Percentiles rank a stretch among this genome's conserved stretches.
Evolutionary conservation across 2,329 filamentous ascomycete genomes (phyloP).

Genomic region (Talaromyces amestolkiae): DNA sequence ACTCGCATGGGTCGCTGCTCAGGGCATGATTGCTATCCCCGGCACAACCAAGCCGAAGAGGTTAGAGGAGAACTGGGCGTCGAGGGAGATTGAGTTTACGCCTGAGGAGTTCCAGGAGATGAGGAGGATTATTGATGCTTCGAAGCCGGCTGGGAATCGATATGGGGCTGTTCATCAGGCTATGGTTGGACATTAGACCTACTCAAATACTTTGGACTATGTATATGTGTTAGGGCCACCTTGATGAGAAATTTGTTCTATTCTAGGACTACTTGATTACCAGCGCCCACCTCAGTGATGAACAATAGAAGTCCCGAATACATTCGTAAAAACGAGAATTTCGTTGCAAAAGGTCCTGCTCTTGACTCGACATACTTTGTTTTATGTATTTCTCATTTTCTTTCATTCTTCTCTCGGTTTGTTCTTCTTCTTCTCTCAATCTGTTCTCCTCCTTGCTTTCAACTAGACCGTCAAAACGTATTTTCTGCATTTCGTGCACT

Average conservation of each 20-base stretch:
- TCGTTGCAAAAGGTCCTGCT: background rate
- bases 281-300: background rate
- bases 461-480: background rate
- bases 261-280: background rate
- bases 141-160: constrained; percentile 40
- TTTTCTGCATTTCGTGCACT: too few relatives aligned
- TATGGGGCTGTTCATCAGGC: constrained; percentile 24
- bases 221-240: background rate
- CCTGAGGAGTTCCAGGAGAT: constrained; percentile 43
- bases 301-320: background rate
- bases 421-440: background rate
- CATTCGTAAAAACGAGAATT: background rate
- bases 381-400: background rate
- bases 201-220: background rate
- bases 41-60: constrained; percentile 45
- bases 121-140: constrained; percentile 38
- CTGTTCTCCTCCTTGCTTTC: background rate
- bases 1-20: constrained; percentile 42
- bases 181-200: constrained; percentile 1
- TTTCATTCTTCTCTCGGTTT: background rate
- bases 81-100: constrained; percentile 36
- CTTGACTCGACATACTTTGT: background rate
- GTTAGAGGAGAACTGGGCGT: constrained; percentile 43
- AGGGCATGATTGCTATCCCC: constrained; percentile 48
- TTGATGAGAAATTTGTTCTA: background rate